phyloP scores from a whole-genome alignment of 352 stramenopile species.

The Globisporangium irregulare region DNA sequence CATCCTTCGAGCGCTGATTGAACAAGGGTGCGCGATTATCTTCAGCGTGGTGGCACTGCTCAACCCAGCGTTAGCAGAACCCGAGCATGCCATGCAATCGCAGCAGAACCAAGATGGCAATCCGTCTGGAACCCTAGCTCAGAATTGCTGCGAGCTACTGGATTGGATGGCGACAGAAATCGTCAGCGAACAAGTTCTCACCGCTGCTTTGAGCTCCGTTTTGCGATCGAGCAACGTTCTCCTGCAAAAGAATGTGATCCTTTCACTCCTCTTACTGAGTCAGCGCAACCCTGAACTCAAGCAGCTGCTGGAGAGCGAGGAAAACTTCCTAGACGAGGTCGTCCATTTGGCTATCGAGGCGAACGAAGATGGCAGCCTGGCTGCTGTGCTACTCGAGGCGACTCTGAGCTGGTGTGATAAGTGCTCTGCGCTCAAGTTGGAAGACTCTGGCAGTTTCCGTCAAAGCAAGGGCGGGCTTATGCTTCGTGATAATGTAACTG shows the following conservation, averaged over 20 bases:
- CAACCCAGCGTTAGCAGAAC: not conserved
- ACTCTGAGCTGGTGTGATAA: conserved; percentile 14
- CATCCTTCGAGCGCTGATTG: conserved; percentile 14
- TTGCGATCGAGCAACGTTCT: conserved; percentile 17
- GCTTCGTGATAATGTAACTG: not conserved
- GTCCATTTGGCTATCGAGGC: conserved; percentile 7
- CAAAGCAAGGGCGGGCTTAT: not conserved
- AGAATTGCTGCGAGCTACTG: not conserved
- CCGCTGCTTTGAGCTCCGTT: not conserved
- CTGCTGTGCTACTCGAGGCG: conserved; percentile 8
- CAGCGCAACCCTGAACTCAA: conserved; percentile 1
- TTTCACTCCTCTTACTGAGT: conserved; percentile 8
- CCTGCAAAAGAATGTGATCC: conserved; percentile 16
- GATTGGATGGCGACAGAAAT: conserved; percentile 8
- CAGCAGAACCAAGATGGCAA: not conserved
- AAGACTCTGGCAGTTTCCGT: conserved; percentile 7
- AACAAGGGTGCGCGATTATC: conserved; percentile 13
- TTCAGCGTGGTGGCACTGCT: not conserved
- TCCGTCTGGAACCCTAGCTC: too few species aligned
- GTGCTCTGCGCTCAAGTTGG: conserved; percentile 10
- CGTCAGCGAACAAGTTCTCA: conserved; percentile 1
- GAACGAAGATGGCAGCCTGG: conserved; percentile 11
- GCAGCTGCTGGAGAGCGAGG: not conserved
- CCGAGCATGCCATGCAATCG: not conserved
- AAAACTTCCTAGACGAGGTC: conserved; percentile 6